phyloP scores from a whole-genome alignment of 176 grass and related monocot genomes.

The Eragrostis nindensis region DNA sequence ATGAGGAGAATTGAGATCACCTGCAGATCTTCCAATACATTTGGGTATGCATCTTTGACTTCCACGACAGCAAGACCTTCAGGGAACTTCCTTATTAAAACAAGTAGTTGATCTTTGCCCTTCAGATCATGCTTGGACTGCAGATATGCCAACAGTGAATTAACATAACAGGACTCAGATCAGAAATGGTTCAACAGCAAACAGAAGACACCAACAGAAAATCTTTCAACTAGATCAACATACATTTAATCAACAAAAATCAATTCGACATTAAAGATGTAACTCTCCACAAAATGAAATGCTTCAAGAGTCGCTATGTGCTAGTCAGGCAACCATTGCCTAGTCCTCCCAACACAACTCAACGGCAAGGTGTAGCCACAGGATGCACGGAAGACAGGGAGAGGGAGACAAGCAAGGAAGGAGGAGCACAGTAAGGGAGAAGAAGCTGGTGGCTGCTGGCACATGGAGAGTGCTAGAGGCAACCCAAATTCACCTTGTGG shows the following conservation, averaged over 20 bases:
- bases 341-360: too few species aligned
- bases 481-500: too few species aligned
- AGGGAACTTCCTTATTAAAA: constrained; percentile 60
- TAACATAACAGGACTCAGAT: constrained; percentile 3
- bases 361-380: too few species aligned
- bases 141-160: constrained; percentile 22
- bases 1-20: constrained; percentile 34
- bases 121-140: constrained; percentile 90
- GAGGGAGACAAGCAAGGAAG: too few species aligned
- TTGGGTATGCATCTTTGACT: constrained; percentile 80
- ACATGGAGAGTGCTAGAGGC: too few species aligned
- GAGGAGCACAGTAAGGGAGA: too few species aligned
- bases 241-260: too few species aligned
- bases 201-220: neutral
- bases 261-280: neutral
- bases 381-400: too few species aligned
- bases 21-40: constrained; percentile 78
- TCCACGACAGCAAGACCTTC: constrained; percentile 86
- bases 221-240: neutral
- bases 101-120: constrained; percentile 83
- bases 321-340: too few species aligned
- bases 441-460: too few species aligned
- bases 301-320: too few species aligned
- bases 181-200: constrained; percentile 29
- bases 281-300: neutral